Base-by-base conservation (phyloP, 2,329 filamentous ascomycete genomes). In the Fusarium nisikadoi region DNA sequence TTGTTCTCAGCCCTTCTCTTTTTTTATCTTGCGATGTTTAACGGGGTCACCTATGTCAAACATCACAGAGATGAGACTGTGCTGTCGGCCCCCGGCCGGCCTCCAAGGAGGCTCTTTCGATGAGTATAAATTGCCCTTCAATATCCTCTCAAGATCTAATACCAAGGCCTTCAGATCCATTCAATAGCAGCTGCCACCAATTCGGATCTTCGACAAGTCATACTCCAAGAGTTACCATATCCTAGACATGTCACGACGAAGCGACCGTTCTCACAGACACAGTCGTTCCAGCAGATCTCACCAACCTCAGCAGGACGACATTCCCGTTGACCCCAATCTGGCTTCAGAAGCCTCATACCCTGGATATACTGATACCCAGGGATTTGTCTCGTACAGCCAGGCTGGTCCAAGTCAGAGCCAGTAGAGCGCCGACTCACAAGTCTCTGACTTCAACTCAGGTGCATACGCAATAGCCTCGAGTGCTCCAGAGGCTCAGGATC, bases 401-500 rank as follows among this genome's bases (percentile, higher is more conserved):
- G 67, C 54, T 49, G 55, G 55, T 65, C 70, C 75, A 70, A 62
- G 50, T 74, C 64, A 75, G 42, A 63, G 56, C 62, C 72, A 67
- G 13, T 76, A 76, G 75, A 70, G 66, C 61, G 17, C 43, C 35
- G 60, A 70, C 64, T 49, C 29, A n/a, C 65, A 60, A 45, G 43
- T 47, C 55, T 57, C 56, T 71, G 68, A 62, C 31, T 63, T 56
- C 39, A 47, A 53, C 38, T 47, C 65, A 52, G 61, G 47, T 56
- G 29, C 41, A 16, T 60, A 65, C n/a, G 9, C 45, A 50, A 35
- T 33, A 39, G 73, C 54, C 23, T 25, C 65, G 17, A 63, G 52
- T 62, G 39, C 14, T 29, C 47, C 52, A 65, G 71, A 68, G 42
- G 62, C 33, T 58, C 68, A 70, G 71, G 69, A 73, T 42, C 57